Evolutionary conservation across 495 filamentous ascomycete genomes (phyloP).

Genomic region (Neurospora hispaniola): DNA sequence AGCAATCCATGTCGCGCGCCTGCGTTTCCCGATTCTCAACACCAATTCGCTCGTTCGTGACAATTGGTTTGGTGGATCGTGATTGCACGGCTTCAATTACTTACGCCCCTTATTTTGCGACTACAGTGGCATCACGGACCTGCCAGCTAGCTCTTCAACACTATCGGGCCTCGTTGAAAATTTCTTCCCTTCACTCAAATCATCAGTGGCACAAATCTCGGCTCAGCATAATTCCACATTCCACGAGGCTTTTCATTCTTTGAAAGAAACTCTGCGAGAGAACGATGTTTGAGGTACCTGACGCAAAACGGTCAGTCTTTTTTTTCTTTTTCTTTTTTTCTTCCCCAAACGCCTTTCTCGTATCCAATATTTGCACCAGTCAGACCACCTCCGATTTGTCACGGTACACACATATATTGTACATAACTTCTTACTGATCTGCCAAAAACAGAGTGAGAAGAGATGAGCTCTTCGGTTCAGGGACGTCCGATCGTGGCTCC

Average conservation of each 20-base stretch:
- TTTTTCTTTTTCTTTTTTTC: background rate
- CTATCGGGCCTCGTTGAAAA: background rate
- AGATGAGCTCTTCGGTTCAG: constrained; percentile 35
- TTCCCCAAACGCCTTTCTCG: background rate
- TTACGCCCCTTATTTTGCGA: background rate
- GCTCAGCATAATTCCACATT: background rate
- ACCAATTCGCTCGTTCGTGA: background rate
- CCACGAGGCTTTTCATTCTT: background rate
- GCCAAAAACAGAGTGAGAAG: constrained; percentile 35
- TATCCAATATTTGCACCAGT: background rate
- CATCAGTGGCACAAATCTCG: background rate
- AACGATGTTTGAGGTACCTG: constrained; percentile 41
- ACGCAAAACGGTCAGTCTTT: constrained; percentile 39
- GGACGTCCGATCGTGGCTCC: constrained; percentile 15
- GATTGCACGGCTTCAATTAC: background rate
- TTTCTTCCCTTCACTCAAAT: background rate
- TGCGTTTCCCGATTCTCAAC: background rate
- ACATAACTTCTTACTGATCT: background rate
- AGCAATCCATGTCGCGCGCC: background rate
- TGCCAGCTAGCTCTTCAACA: background rate
- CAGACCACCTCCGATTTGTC: background rate
- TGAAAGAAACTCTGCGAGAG: background rate
- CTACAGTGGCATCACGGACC: background rate
- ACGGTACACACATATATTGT: background rate
- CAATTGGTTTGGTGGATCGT: background rate